Evolutionary conservation across 805 yeast species (phyloP), one percentile per base, ranked within the genome.

Genomic region (Saturnispora serradocipensis): DNA sequence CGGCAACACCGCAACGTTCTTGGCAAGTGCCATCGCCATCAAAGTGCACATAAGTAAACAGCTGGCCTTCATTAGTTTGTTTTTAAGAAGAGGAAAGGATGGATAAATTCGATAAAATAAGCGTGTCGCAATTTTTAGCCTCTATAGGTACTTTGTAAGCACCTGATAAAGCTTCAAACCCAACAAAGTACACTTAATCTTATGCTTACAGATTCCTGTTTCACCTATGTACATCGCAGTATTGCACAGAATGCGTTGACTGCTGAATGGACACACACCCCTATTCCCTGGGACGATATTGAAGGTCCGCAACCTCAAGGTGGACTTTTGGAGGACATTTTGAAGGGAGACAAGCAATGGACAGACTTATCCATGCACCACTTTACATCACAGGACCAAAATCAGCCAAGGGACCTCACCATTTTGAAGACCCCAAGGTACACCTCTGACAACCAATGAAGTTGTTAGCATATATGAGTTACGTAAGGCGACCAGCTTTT

Each of bases 211-310:
- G 49, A 36, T 27, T 46, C 49, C n/a, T 18, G 32, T 11, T 46
- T 46, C 20, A 38, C 11, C 35, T 28, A 32, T 20, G 27, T 46
- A 3, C 49, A 46, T 9, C 34, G 43, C 27, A 25, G 24, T 7
- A 13, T 15, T 15, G 43, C 32, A 15, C 49, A 46, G 36, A 38
- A 39, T n/a, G 49, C 44, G 3, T 22, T 32, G 30, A 20, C 38
- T 4, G 4, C 22, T 8, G 34, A 38, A n/a, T 46, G 49, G 49
- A 28, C 24, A 27, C 32, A 36, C 44, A n/a, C 30, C 2, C 27
- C 49, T 2, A 22, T 46, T 8, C 49, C 49, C 10, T 46, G 49
- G 49, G 49, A 46, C 32, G 49, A 46, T 28, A 30, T 46, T n/a
- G 49, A 46, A 32, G 28, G 35, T 6, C 27, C 43, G n/a, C 38